Evolutionary conservation across 2,329 filamentous ascomycete genomes (phyloP).

Genomic region (Ophiostoma ulmi): DNA sequence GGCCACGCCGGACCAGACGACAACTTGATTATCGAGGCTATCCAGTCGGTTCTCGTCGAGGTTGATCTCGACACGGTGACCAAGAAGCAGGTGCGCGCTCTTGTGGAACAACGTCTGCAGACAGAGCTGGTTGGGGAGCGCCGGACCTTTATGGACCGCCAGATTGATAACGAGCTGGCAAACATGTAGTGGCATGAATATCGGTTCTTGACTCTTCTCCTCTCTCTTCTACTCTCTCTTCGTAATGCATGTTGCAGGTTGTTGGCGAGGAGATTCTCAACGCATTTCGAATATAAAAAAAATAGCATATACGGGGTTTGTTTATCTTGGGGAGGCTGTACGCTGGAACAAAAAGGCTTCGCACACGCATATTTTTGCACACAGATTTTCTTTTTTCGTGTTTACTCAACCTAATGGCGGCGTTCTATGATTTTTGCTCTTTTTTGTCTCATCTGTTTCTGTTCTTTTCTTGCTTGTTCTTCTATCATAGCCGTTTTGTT

Average conservation of each 20-base stretch:
- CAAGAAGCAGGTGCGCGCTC: slow-evolving; percentile 89
- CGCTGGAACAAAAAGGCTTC: neutral
- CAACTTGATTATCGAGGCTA: slow-evolving; percentile 72
- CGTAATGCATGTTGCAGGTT: neutral
- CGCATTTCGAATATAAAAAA: neutral
- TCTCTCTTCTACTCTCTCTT: neutral
- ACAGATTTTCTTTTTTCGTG: neutral
- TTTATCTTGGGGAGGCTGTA: slow-evolving; percentile 1
- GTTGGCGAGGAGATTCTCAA: neutral
- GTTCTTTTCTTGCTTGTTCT: neutral
- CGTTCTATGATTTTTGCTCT: slow-evolving; percentile 14
- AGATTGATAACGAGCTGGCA: slow-evolving; percentile 89
- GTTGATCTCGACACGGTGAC: slow-evolving; percentile 96
- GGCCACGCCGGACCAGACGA: slow-evolving; percentile 67
- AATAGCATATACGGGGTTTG: slow-evolving; percentile 14
- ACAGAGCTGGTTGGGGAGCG: slow-evolving; percentile 82
- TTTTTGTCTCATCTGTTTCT: neutral
- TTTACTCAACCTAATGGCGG: neutral
- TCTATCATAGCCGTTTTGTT: neutral
- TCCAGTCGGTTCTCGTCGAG: slow-evolving; percentile 74
- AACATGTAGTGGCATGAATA: slow-evolving; percentile 62
- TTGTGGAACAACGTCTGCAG: slow-evolving; percentile 90
- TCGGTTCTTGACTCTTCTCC: neutral
- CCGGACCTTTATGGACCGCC: slow-evolving; percentile 80
- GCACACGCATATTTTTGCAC: slow-evolving; percentile 6